Evolutionary conservation across 768 basidiomycete genomes (phyloP).

Genomic region (Rhizopogon salebrosus): DNA sequence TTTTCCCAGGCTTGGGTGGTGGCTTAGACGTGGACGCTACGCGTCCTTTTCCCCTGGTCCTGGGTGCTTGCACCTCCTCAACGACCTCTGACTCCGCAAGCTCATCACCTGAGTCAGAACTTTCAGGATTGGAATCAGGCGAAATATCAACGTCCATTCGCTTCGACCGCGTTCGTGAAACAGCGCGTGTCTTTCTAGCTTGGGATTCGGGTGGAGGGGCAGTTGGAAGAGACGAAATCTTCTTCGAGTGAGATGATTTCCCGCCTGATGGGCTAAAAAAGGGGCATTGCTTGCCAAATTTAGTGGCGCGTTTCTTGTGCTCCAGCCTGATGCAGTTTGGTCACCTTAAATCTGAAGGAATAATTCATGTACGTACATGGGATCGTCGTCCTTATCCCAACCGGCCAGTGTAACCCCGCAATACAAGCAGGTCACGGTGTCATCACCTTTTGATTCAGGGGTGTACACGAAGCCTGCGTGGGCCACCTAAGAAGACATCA

Average conservation of each 20-base stretch:
- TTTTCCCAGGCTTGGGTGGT: background rate
- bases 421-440: slow-evolving; percentile 82
- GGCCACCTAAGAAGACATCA: slow-evolving; percentile 61
- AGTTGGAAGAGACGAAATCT: slow-evolving; percentile 16
- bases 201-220: slow-evolving; percentile 11
- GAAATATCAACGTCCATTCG: background rate
- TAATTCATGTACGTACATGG: slow-evolving; percentile 55
- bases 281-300: slow-evolving; percentile 36
- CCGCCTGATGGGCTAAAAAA: slow-evolving; percentile 32
- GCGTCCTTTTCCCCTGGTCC: slow-evolving; percentile 5
- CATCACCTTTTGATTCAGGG: slow-evolving; percentile 63
- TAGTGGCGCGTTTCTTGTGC: slow-evolving; percentile 62
- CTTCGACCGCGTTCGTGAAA: slow-evolving; percentile 5
- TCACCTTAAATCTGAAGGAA: background rate
- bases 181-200: slow-evolving; percentile 2
- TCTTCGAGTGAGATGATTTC: slow-evolving; percentile 32
- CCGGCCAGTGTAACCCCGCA: slow-evolving; percentile 76
- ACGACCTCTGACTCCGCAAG: slow-evolving; percentile 6
- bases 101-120: slow-evolving; percentile 21
- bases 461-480: slow-evolving; percentile 84
- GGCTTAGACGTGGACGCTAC: background rate
- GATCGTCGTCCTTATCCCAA: slow-evolving; percentile 87
- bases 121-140: background rate
- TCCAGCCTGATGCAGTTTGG: slow-evolving; percentile 48
- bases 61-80: slow-evolving; percentile 7